These are phyloP conservation scores for Apiotrichum gracile DNA, from an alignment of 1,284 basidiomycete species.

Conservation along the genomic window DNA sequence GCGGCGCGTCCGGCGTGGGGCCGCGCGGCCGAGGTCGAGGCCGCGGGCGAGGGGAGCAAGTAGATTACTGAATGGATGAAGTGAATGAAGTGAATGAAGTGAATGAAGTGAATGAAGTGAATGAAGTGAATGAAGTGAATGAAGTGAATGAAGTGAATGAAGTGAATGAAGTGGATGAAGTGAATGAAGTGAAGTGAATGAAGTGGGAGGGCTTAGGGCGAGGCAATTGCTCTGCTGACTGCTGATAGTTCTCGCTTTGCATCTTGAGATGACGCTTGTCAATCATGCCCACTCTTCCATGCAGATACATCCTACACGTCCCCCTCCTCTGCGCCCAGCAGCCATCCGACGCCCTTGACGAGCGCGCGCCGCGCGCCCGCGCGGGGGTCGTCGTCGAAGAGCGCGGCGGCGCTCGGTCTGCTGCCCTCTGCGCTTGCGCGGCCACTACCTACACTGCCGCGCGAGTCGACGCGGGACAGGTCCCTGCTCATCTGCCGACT, in stretches of 20 bases:
- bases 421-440: slow-evolving; percentile 2
- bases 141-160: too few relatives aligned
- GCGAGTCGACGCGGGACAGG: not conserved
- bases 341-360: slow-evolving; percentile 47
- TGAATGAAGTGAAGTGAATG: too few relatives aligned
- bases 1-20: slow-evolving; percentile 9
- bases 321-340: slow-evolving; percentile 42
- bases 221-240: too few relatives aligned
- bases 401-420: slow-evolving; percentile 8
- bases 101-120: too few relatives aligned
- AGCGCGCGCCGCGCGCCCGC: slow-evolving; percentile 41
- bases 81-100: too few relatives aligned
- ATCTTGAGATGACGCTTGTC: too few relatives aligned
- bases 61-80: not conserved
- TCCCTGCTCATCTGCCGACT: too few relatives aligned
- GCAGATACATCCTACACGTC: not conserved
- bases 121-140: too few relatives aligned
- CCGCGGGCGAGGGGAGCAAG: slow-evolving; percentile 5
- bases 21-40: slow-evolving; percentile 1
- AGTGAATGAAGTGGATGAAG: too few relatives aligned
- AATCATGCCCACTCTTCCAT: too few relatives aligned
- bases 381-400: slow-evolving; percentile 34
- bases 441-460: not conserved
- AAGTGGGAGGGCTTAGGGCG: too few relatives aligned
- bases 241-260: too few relatives aligned